A percentile compares a stretch with the other conserved stretches of the same genome.
phyloP scores from a whole-genome alignment of 352 stramenopile species.

The Phytophthora hibernalis region DNA sequence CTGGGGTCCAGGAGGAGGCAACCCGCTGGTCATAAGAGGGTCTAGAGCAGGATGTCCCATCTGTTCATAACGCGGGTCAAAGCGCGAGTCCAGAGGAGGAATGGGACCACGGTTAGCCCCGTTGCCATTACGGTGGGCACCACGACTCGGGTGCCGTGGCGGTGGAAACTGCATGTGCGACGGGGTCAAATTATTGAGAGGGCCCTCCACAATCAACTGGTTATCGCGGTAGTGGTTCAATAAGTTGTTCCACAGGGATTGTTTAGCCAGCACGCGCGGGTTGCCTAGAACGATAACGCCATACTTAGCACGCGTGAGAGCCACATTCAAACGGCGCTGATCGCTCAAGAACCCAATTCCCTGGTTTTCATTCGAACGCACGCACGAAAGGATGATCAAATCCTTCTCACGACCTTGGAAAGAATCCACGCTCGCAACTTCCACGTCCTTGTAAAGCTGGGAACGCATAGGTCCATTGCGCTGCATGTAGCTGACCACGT shows the following conservation, averaged over 20 bases:
- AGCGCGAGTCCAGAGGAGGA: constrained; percentile 84
- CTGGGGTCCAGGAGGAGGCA: constrained; percentile 48
- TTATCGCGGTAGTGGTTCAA: constrained; percentile 98
- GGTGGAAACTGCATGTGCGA: constrained; percentile 98
- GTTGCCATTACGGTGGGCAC: constrained; percentile 36
- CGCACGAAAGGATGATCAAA: constrained; percentile 98
- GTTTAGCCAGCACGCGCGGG: constrained; percentile 96
- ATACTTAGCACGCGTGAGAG: constrained; percentile 98
- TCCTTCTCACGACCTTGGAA: constrained; percentile 99
- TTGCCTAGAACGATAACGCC: constrained; percentile 99
- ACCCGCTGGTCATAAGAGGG: constrained; percentile 31
- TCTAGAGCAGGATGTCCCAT: constrained; percentile 27
- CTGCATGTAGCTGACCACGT: constrained; percentile 99
- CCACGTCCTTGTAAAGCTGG: constrained; percentile 97
- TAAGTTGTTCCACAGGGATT: constrained; percentile 96
- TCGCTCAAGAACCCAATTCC: constrained; percentile 99
- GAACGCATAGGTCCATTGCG: constrained; percentile 93
- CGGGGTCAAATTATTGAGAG: constrained; percentile 96
- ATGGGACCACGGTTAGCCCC: constrained; percentile 55
- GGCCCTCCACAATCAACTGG: constrained; percentile 95
- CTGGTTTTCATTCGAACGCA: constrained; percentile 99
- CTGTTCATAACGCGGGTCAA: constrained; percentile 86
- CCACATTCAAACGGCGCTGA: constrained; percentile 98
- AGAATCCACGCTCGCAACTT: constrained; percentile 99
- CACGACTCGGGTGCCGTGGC: constrained; percentile 51